phyloP scores from a whole-genome alignment of 768 basidiomycete genomes.

The Scleroderma citrinum region DNA sequence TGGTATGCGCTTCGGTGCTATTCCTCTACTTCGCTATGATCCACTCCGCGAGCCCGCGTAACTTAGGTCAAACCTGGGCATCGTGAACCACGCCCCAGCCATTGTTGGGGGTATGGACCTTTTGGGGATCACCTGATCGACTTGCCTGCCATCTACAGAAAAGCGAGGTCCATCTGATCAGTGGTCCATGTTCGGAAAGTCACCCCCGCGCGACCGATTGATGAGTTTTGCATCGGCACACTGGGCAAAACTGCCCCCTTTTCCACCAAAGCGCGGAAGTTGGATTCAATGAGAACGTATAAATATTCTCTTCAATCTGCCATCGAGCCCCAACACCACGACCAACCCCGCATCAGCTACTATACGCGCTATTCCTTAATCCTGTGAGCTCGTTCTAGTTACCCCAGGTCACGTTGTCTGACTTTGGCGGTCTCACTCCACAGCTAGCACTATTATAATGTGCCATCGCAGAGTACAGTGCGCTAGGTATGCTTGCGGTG shows the following conservation, averaged over 20 bases:
- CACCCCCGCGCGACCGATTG: slow-evolving; percentile 11
- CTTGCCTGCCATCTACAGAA: slow-evolving; percentile 4
- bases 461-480: slow-evolving; percentile 38
- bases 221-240: slow-evolving; percentile 8
- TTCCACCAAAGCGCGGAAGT: slow-evolving; percentile 3
- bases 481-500: slow-evolving; percentile 34
- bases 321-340: slow-evolving; percentile 6
- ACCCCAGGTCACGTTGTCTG: slow-evolving; percentile 7
- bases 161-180: slow-evolving; percentile 6
- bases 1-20: slow-evolving; percentile 10
- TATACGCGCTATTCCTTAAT: slow-evolving; percentile 6
- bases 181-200: slow-evolving; percentile 7
- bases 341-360: slow-evolving; percentile 7
- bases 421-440: background rate
- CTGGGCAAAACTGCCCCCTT: slow-evolving; percentile 6
- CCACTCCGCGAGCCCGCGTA: slow-evolving; percentile 18
- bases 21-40: slow-evolving; percentile 3
- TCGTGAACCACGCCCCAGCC: slow-evolving; percentile 7
- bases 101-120: slow-evolving; percentile 13
- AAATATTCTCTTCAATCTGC: slow-evolving; percentile 11
- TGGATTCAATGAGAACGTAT: slow-evolving; percentile 12
- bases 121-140: slow-evolving; percentile 20
- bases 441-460: slow-evolving; percentile 24
- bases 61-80: slow-evolving; percentile 7
- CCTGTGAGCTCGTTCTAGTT: slow-evolving; percentile 9